phyloP scores from a whole-genome alignment of 768 basidiomycete species.

The Flagelloscypha sp. region DNA sequence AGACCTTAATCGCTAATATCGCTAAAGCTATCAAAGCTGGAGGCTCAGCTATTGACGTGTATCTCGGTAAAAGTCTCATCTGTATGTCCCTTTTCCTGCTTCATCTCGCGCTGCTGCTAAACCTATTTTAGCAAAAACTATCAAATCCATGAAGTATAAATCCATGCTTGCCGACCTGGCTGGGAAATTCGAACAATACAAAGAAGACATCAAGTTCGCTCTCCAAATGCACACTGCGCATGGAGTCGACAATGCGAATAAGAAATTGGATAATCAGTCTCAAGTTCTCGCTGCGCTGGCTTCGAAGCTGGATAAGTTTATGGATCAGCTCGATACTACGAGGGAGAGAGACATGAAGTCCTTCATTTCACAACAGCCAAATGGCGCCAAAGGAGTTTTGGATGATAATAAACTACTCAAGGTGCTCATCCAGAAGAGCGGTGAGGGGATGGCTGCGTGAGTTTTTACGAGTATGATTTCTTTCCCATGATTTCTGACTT shows the following conservation, averaged over 20 bases:
- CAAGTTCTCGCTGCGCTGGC: conserved; percentile 16
- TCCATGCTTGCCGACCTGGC: conserved; percentile 24
- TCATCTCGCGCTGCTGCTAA: too few species aligned
- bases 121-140: conserved; percentile 24
- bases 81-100: conserved; percentile 17
- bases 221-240: conserved; percentile 30
- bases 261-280: conserved; percentile 20
- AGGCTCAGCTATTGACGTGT: conserved; percentile 37
- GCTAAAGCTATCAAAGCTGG: conserved; percentile 34
- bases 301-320: too few species aligned
- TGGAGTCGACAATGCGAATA: conserved; percentile 26
- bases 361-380: conserved; percentile 32
- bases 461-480: too few species aligned
- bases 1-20: conserved; percentile 19
- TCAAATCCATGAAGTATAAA: conserved; percentile 31
- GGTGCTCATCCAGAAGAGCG: conserved; percentile 22
- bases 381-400: conserved; percentile 27
- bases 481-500: too few species aligned
- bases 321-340: conserved; percentile 28
- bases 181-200: conserved; percentile 25
- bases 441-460: conserved; percentile 21
- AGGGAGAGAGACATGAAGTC: conserved; percentile 29
- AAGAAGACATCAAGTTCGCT: conserved; percentile 25
- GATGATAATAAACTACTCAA: conserved; percentile 24
- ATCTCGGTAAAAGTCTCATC: conserved; percentile 34